phyloP scores from a whole-genome alignment of 192 early-diverging fungal genomes.

The Radiomyces spectabilis region DNA sequence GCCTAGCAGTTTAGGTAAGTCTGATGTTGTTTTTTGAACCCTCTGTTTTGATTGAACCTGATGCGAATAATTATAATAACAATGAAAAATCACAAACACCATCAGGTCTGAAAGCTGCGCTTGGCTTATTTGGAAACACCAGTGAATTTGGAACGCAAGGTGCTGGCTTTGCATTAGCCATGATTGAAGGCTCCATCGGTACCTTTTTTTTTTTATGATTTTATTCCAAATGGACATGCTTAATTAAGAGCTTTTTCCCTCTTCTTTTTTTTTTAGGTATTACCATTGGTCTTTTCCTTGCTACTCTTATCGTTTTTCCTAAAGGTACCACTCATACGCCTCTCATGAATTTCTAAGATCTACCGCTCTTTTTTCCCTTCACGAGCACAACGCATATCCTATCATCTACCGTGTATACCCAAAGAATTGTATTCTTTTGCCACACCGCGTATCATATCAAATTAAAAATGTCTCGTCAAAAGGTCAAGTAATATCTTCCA shows the following conservation, averaged over 20 bases:
- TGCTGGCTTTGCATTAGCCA: slow-evolving; percentile 38
- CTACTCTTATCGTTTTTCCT: slow-evolving; percentile 54
- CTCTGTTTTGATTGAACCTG: no score
- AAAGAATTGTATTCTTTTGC: no score
- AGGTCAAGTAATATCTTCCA: no score
- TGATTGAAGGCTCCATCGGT: slow-evolving; percentile 34
- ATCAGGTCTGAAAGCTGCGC: slow-evolving; percentile 27
- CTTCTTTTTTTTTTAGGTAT: slow-evolving; percentile 41
- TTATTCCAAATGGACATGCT: no score
- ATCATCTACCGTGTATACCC: no score
- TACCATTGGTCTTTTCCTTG: slow-evolving; percentile 60
- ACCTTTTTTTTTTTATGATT: no score
- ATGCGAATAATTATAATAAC: no score
- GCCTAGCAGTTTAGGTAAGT: slow-evolving; percentile 64
- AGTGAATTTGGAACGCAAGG: slow-evolving; percentile 27
- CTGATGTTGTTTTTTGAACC: slow-evolving; percentile 17
- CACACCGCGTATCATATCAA: no score
- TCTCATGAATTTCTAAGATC: slow-evolving; percentile 34
- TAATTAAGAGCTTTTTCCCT: no score
- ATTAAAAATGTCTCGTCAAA: no score
- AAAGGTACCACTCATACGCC: slow-evolving; percentile 39
- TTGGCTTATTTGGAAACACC: slow-evolving; percentile 13
- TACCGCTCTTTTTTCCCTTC: background rate
- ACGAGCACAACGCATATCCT: no score
- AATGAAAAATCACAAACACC: no score